Evolutionary conservation across 176 grass and related monocot species (phyloP).

Genomic region (Ananas comosus): DNA sequence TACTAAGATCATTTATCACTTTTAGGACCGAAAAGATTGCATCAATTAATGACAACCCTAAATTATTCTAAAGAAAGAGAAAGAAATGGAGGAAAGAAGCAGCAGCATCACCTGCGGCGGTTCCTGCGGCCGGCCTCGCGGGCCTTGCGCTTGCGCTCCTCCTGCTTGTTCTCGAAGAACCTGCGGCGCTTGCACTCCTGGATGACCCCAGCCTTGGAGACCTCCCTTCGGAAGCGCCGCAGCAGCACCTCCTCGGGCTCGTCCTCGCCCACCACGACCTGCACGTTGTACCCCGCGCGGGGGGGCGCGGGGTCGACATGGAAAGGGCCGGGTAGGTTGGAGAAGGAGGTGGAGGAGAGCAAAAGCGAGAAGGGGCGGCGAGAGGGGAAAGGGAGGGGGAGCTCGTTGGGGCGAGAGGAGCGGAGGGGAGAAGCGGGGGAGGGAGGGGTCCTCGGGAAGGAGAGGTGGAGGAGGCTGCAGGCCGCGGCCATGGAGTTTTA

Average conservation of each 20-base stretch:
- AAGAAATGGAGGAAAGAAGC: neutral
- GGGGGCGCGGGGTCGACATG: conserved; percentile 3
- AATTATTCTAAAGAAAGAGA: too few species aligned
- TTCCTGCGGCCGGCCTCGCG: conserved; percentile 43
- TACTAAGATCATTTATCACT: too few species aligned
- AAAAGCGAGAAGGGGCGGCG: neutral
- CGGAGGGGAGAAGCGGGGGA: conserved; percentile 1
- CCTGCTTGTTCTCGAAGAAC: conserved; percentile 68
- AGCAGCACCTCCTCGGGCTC: conserved; percentile 63
- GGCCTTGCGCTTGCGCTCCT: conserved; percentile 56
- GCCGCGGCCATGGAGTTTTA: neutral
- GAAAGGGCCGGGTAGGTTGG: neutral
- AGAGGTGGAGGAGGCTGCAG: conserved; percentile 7
- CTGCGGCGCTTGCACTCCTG: conserved; percentile 83
- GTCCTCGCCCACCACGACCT: conserved; percentile 78
- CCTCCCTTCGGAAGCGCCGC: conserved; percentile 73
- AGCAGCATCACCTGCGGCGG: conserved; percentile 11
- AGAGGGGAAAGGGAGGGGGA: neutral
- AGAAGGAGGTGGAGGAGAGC: neutral
- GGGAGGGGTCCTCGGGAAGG: conserved; percentile 9
- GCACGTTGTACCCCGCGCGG: conserved; percentile 62
- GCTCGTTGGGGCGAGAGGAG: neutral
- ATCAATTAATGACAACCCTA: too few species aligned
- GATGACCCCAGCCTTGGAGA: conserved; percentile 57
- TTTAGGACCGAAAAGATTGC: too few species aligned